phyloP scores from a whole-genome alignment of 768 basidiomycete species.

The Tylopilus subfusipes region DNA sequence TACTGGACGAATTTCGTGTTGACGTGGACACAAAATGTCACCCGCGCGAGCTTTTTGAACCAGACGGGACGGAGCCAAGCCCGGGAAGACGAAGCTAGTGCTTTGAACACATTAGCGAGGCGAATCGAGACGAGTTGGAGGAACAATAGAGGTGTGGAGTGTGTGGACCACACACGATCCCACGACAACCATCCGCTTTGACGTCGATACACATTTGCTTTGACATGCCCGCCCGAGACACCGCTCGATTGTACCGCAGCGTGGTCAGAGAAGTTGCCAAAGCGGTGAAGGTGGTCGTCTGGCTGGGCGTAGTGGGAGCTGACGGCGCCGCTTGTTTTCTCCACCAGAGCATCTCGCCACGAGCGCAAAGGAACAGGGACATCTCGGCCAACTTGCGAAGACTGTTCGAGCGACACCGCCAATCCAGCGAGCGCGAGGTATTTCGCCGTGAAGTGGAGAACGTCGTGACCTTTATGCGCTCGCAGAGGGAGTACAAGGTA shows the following conservation, averaged over 20 bases:
- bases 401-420: constrained; percentile 43
- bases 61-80: background rate
- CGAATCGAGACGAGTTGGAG: constrained; percentile 6
- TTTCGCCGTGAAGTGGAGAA: constrained; percentile 54
- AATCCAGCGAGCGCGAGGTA: constrained; percentile 15
- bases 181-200: constrained; percentile 18
- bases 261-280: constrained; percentile 30
- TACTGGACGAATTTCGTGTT: background rate
- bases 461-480: constrained; percentile 60
- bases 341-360: constrained; percentile 36
- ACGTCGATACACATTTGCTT: constrained; percentile 10
- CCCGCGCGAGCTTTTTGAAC: constrained; percentile 17
- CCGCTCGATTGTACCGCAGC: constrained; percentile 25
- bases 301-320: background rate
- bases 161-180: constrained; percentile 11
- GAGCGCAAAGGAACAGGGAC: constrained; percentile 36
- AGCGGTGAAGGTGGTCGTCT: constrained; percentile 15
- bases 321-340: background rate
- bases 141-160: constrained; percentile 18
- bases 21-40: background rate
- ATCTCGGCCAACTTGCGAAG: constrained; percentile 53
- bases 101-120: background rate
- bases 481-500: constrained; percentile 78
- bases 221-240: constrained; percentile 23
- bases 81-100: too few relatives aligned